Percentiles rank a stretch among this genome's conserved stretches.
Conservation (phyloP, 2,329 filamentous ascomycete genomes). For the Exophiala mesophila region DNA sequence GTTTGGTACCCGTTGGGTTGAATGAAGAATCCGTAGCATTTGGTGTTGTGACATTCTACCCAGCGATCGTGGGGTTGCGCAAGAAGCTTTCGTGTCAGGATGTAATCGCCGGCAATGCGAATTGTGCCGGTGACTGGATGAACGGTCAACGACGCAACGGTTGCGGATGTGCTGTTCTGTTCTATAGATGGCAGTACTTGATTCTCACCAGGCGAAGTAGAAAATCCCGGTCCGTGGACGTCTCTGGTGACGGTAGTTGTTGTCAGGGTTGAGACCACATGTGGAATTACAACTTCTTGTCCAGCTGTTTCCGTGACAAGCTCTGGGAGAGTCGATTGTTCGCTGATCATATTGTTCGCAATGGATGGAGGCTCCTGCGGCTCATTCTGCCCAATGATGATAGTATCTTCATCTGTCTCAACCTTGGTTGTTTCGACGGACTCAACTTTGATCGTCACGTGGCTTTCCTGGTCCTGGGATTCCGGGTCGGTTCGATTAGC, state of each 20-base stretch:
- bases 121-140: slow-evolving; percentile 30
- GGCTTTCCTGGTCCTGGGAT: neutral
- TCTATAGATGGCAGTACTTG: slow-evolving; percentile 25
- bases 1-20: slow-evolving; percentile 86
- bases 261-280: slow-evolving; percentile 21
- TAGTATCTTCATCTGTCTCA: slow-evolving; percentile 22
- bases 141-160: slow-evolving; percentile 17
- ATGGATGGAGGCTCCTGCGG: neutral
- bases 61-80: slow-evolving; percentile 72
- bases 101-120: slow-evolving; percentile 72
- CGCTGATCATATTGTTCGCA: no score
- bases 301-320: neutral
- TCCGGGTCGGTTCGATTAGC: neutral
- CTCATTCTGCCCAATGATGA: slow-evolving; percentile 3
- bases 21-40: slow-evolving; percentile 73
- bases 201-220: slow-evolving; percentile 3
- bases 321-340: neutral
- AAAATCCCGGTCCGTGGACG: slow-evolving; percentile 4
- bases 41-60: slow-evolving; percentile 72
- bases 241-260: slow-evolving; percentile 21
- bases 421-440: slow-evolving; percentile 20
- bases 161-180: slow-evolving; percentile 18
- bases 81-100: slow-evolving; percentile 70
- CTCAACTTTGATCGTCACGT: slow-evolving; percentile 26
- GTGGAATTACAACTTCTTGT: slow-evolving; percentile 5